phyloP scores from a whole-genome alignment of 208 protist species.

The Crithidia sp. region DNA sequence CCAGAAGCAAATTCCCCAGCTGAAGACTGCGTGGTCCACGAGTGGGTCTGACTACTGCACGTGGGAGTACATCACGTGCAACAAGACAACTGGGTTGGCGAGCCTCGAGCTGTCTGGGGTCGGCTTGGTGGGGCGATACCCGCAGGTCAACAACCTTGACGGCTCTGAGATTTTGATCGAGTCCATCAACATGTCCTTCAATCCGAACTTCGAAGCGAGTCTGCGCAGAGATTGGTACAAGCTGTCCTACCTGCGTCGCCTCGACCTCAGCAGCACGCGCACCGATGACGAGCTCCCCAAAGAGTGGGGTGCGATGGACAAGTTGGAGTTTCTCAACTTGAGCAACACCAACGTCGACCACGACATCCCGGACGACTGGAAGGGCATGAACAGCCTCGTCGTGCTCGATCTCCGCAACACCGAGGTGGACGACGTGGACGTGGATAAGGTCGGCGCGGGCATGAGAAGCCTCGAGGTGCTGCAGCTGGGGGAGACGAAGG shows the following conservation, averaged over 20 bases:
- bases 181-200: slow-evolving; percentile 9
- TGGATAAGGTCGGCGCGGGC: neutral
- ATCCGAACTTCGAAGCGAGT: neutral
- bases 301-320: slow-evolving; percentile 6
- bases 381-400: slow-evolving; percentile 6
- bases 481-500: neutral
- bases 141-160: neutral
- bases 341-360: slow-evolving; percentile 12
- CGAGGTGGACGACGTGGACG: slow-evolving; percentile 6
- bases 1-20: neutral
- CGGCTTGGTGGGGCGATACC: neutral
- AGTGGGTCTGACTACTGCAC: neutral
- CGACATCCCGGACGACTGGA: slow-evolving; percentile 13
- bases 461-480: slow-evolving; percentile 12
- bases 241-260: neutral
- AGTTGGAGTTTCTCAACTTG: slow-evolving; percentile 17
- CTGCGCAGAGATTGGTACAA: neutral
- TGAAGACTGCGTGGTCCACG: neutral
- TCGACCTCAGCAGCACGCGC: slow-evolving; percentile 12
- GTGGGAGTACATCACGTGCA: neutral
- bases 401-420: slow-evolving; percentile 14
- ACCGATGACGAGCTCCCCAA: slow-evolving; percentile 1
- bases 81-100: neutral
- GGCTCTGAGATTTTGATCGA: slow-evolving; percentile 6
- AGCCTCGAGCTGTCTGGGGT: neutral